Conservation (phyloP, 2,329 filamentous ascomycete species). For the Boeremia exigua region DNA sequence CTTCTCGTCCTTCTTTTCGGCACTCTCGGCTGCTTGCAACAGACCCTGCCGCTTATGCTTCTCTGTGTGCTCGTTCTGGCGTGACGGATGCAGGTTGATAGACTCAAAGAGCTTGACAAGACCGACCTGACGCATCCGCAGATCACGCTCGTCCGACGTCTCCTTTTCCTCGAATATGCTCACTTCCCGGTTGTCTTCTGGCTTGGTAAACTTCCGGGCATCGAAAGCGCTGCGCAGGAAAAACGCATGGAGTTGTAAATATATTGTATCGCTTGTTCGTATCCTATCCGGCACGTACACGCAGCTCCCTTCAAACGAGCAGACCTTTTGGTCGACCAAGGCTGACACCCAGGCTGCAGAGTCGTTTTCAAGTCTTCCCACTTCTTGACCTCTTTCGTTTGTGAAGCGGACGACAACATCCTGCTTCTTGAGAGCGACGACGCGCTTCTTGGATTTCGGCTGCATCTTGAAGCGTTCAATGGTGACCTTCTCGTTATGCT, state of each 20-base stretch:
- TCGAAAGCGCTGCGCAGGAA: constrained; percentile 78
- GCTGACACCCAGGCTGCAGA: constrained; percentile 90
- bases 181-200: constrained; percentile 72
- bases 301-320: constrained; percentile 83
- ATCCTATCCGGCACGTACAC: constrained; percentile 87
- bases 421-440: constrained; percentile 68
- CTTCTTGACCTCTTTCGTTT: constrained; percentile 76
- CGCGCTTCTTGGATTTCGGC: constrained; percentile 53
- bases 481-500: constrained; percentile 79
- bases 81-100: constrained; percentile 79
- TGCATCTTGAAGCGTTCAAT: constrained; percentile 87
- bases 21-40: constrained; percentile 84
- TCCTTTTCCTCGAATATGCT: constrained; percentile 85
- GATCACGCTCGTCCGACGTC: constrained; percentile 79
- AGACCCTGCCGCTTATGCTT: constrained; percentile 84
- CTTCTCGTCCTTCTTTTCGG: constrained; percentile 69
- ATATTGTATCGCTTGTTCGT: constrained; percentile 92
- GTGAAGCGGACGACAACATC: constrained; percentile 95
- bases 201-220: constrained; percentile 64
- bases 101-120: constrained; percentile 89
- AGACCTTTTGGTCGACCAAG: constrained; percentile 87
- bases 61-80: constrained; percentile 74
- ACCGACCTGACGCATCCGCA: constrained; percentile 84
- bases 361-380: constrained; percentile 87
- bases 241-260: constrained; percentile 82